Evolutionary conservation across 1,284 basidiomycete genomes (phyloP).

Genomic region (Earliella scabrosa): DNA sequence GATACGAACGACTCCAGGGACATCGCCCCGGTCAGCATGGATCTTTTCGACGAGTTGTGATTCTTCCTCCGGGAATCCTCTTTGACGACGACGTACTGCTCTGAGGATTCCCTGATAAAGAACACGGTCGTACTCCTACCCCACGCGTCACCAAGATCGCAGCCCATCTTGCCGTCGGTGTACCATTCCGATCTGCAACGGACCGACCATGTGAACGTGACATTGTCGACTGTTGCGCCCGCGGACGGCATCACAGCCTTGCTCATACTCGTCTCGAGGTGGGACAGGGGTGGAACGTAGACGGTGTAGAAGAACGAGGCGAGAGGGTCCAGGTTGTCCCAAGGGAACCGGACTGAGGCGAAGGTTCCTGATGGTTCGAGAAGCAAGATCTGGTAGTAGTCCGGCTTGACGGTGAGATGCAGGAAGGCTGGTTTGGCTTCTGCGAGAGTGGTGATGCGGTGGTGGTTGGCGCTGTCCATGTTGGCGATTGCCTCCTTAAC

Average conservation of each 20-base stretch:
- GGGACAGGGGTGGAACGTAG: background rate
- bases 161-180: background rate
- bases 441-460: conserved; percentile 10
- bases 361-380: conserved; percentile 1
- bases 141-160: background rate
- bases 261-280: background rate
- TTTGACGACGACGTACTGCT: background rate
- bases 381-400: conserved; percentile 10
- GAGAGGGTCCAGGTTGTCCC: background rate
- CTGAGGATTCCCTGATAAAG: background rate
- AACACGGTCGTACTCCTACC: conserved; percentile 2
- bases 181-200: background rate
- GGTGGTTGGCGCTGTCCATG: conserved; percentile 3
- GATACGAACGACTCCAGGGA: conserved; percentile 5
- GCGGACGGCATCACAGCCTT: background rate
- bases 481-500: background rate
- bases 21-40: background rate
- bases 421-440: conserved; percentile 11
- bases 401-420: conserved; percentile 5
- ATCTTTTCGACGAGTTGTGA: background rate
- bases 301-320: conserved; percentile 5
- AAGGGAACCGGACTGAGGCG: background rate
- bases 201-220: background rate
- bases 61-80: conserved; percentile 1
- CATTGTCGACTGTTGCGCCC: background rate